These are phyloP conservation scores for Lentinula guzmanii DNA, from an alignment of 768 basidiomycete genomes.

Conservation along the genomic window DNA sequence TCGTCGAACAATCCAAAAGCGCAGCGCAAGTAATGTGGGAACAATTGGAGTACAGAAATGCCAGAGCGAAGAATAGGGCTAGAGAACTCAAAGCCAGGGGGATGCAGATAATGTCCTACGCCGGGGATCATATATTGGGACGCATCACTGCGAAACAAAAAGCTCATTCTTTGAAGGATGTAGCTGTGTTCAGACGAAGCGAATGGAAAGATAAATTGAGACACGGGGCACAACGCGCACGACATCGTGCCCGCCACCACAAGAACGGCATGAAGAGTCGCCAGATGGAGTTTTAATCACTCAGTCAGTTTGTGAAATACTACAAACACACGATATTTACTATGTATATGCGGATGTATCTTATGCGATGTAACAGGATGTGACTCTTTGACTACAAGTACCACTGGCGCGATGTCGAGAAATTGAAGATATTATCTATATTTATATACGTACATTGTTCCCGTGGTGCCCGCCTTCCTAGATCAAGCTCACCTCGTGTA, in stretches of 20 bases:
- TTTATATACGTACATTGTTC: background rate
- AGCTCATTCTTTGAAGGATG: constrained; percentile 35
- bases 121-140: constrained; percentile 34
- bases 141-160: constrained; percentile 33
- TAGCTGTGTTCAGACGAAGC: constrained; percentile 24
- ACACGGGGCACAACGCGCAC: background rate
- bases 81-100: constrained; percentile 46
- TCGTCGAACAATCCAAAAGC: constrained; percentile 44
- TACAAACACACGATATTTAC: background rate
- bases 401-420: too few species aligned
- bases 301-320: background rate
- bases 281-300: background rate
- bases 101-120: constrained; percentile 35
- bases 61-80: constrained; percentile 46
- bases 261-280: background rate
- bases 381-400: too few species aligned
- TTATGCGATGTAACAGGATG: background rate
- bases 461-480: background rate
- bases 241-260: background rate
- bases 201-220: constrained; percentile 22
- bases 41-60: constrained; percentile 41
- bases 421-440: too few species aligned
- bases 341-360: background rate
- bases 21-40: constrained; percentile 39
- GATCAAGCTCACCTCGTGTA: constrained; percentile 3